A percentile compares a stretch with the other conserved stretches of the same genome.
phyloP scores from a whole-genome alignment of 2,329 filamentous ascomycete species.

The Nothopassalora personata region DNA sequence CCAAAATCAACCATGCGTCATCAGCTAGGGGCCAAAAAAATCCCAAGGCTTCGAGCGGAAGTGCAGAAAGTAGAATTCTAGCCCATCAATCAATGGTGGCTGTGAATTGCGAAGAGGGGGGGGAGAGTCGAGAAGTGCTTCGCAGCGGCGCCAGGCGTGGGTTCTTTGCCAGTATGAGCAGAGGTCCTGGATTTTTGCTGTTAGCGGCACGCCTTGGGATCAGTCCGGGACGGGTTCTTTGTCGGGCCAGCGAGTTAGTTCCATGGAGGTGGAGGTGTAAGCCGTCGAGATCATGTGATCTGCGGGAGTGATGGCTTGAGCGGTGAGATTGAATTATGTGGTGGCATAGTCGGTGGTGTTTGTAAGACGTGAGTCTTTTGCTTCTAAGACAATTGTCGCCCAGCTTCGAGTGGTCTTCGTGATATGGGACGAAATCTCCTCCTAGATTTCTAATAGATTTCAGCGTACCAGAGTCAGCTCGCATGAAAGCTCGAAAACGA shows the following conservation, averaged over 20 bases:
- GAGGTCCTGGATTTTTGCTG: conserved; percentile 54
- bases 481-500: too few relatives aligned
- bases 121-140: conserved; percentile 42
- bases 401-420: too few relatives aligned
- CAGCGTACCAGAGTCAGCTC: too few relatives aligned
- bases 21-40: conserved; percentile 32
- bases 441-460: too few relatives aligned
- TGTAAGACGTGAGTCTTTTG: too few relatives aligned
- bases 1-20: conserved; percentile 34
- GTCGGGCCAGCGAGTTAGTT: background rate
- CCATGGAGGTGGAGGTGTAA: background rate
- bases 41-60: conserved; percentile 44
- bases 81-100: conserved; percentile 35
- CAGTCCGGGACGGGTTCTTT: conserved; percentile 32
- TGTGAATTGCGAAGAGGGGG: conserved; percentile 49
- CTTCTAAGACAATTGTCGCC: too few relatives aligned
- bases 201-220: conserved; percentile 54
- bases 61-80: conserved; percentile 46
- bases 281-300: background rate
- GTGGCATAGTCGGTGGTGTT: too few relatives aligned
- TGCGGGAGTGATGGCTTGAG: background rate
- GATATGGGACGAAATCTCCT: too few relatives aligned
- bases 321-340: background rate
- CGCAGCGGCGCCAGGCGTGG: conserved; percentile 51
- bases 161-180: conserved; percentile 49